Base-by-base conservation (phyloP, 805 yeast species). In the Myxozyma melibiosi region DNA sequence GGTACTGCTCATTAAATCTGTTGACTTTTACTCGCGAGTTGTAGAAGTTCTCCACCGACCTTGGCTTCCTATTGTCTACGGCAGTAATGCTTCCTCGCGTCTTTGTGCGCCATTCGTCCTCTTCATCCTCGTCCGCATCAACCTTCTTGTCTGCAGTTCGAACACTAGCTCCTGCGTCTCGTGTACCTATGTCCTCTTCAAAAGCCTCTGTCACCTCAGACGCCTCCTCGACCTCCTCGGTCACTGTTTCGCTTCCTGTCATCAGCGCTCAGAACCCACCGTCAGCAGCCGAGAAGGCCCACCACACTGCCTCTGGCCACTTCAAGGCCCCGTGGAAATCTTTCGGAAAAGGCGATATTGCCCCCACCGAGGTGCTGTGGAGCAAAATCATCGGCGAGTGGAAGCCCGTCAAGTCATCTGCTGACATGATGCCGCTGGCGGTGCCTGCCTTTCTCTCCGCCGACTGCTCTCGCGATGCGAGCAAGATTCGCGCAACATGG, bases 401-500 rank as follows among this genome's bases (percentile, higher is more conserved):
- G 57, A 35, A 33, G 16, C 8, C 27, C 18, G 61, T 53, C 35
- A 18, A 31, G 34, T 28, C 30, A 13, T 16, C 44, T 30, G 42
- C 61, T 3, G 47, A 34, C 28, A 57, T 57, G 57, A 48, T 57
- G 39, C 57, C 61, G 4, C 41, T 52, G 11, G 33, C 43, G 24
- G 30, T 20, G 16, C 61, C 57, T 7, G 51, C 35, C 42, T 53
- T 57, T 35, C 18, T 31, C 18, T 4, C 34, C 24, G n/a, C 9
- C 18, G 18, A 20, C 37, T 1, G 22, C 41, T 1, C n/a, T n/a
- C 33, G 37, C 33, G 53, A 54, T 24, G 11, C 22, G 25, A 13
- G 44, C 20, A 31, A 28, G 18, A 39, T 54, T 37, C 48, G 61
- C 16, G 61, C 61, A 18, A 56, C 61, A 16, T 58, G 63, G 62